Conservation (phyloP, 768 basidiomycete genomes). For the Tylopilus rubrobrunneus region DNA sequence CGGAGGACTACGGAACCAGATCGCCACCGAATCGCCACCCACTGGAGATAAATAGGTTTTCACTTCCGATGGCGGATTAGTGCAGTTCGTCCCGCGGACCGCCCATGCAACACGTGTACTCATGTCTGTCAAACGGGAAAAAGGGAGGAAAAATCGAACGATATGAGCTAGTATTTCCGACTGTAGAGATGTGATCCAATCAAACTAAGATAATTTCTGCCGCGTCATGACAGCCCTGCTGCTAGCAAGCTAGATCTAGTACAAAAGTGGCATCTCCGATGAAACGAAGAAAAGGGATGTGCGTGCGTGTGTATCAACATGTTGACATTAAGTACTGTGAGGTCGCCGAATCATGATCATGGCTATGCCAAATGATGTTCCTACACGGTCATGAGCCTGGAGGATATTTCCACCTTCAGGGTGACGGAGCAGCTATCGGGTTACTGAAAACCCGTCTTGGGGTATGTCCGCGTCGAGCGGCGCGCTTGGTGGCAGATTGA, state of each 20-base stretch:
- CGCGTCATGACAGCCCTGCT: conserved; percentile 13
- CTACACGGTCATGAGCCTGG: conserved; percentile 9
- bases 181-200: conserved; percentile 3
- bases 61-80: neutral
- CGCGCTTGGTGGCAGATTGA: conserved; percentile 22
- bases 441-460: conserved; percentile 22
- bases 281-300: neutral
- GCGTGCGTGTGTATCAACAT: neutral
- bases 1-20: too few species aligned
- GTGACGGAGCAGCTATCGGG: conserved; percentile 12
- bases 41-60: neutral
- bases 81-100: neutral
- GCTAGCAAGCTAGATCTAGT: conserved; percentile 9
- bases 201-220: neutral
- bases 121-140: neutral
- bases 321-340: neutral
- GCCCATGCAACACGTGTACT: neutral
- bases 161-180: neutral
- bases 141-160: neutral
- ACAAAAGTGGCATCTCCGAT: conserved; percentile 5
- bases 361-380: neutral
- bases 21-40: too few species aligned
- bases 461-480: conserved; percentile 21
- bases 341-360: conserved; percentile 2
- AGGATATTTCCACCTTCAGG: conserved; percentile 3